These are phyloP conservation scores for Colletotrichum sp. DNA, from an alignment of 2,329 filamentous ascomycete genomes.

Conservation along the genomic window DNA sequence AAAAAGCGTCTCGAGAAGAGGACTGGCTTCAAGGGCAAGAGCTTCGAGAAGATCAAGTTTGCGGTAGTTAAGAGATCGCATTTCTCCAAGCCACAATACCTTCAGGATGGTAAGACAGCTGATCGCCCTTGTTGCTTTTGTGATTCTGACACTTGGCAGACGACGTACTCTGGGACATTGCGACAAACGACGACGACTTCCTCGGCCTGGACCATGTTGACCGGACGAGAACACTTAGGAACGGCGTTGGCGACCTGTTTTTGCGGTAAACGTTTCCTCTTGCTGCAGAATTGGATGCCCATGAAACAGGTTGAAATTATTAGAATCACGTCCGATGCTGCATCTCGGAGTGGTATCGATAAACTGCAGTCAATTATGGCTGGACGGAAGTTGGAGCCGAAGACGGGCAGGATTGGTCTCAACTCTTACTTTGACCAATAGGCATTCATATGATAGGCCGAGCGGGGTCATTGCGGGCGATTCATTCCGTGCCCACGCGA, in stretches of 20 bases:
- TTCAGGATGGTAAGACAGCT: slow-evolving; percentile 78
- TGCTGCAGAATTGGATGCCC: background rate
- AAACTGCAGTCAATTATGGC: background rate
- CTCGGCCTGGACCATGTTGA: slow-evolving; percentile 72
- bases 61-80: slow-evolving; percentile 74
- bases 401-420: background rate
- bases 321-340: background rate
- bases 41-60: slow-evolving; percentile 98
- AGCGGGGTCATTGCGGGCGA: slow-evolving; percentile 4
- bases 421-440: background rate
- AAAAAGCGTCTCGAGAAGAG: slow-evolving; percentile 93
- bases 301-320: background rate
- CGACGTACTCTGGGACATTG: slow-evolving; percentile 61
- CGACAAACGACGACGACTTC: slow-evolving; percentile 61
- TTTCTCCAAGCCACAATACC: slow-evolving; percentile 80
- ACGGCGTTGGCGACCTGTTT: slow-evolving; percentile 69
- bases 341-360: background rate
- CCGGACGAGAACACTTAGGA: slow-evolving; percentile 61
- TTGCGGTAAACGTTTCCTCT: slow-evolving; percentile 42
- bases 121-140: background rate
- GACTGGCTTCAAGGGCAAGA: slow-evolving; percentile 95
- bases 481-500: background rate
- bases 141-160: slow-evolving; percentile 42
- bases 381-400: background rate
- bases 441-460: slow-evolving; percentile 10